Conservation (phyloP, 768 basidiomycete genomes). For the Cytidiella melzeri region DNA sequence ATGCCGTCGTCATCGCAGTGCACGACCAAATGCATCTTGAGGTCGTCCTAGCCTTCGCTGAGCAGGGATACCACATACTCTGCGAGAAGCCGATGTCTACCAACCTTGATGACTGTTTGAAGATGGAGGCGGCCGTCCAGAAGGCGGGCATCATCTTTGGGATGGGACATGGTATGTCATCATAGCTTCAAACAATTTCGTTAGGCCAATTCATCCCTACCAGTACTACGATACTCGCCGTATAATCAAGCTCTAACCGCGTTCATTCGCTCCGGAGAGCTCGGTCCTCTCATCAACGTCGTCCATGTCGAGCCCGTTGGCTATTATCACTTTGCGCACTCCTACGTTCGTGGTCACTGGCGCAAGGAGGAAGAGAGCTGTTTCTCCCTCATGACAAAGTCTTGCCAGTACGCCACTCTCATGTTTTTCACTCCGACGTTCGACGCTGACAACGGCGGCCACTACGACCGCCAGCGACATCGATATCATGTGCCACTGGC, state of each 20-base stretch:
- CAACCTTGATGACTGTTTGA: slow-evolving; percentile 60
- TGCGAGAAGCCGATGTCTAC: slow-evolving; percentile 95
- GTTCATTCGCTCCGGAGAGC: slow-evolving; percentile 58
- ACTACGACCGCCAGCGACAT: slow-evolving; percentile 55
- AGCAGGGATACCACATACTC: slow-evolving; percentile 81
- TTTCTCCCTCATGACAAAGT: slow-evolving; percentile 85
- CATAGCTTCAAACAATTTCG: not conserved
- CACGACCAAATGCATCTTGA: slow-evolving; percentile 78
- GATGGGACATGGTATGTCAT: slow-evolving; percentile 69
- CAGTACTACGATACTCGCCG: slow-evolving; percentile 85
- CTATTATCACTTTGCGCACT: slow-evolving; percentile 86
- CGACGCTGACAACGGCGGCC: no score
- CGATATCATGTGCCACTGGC: slow-evolving; percentile 76
- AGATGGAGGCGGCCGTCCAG: slow-evolving; percentile 68
- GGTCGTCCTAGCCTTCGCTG: slow-evolving; percentile 67
- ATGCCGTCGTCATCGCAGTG: slow-evolving; percentile 76
- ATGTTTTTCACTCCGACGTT: slow-evolving; percentile 2
- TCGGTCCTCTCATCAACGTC: slow-evolving; percentile 77
- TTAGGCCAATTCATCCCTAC: not conserved
- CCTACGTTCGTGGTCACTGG: slow-evolving; percentile 85
- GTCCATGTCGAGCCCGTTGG: slow-evolving; percentile 86
- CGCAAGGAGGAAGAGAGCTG: slow-evolving; percentile 57
- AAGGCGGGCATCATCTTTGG: slow-evolving; percentile 73
- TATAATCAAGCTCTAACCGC: slow-evolving; percentile 68
- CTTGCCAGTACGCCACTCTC: slow-evolving; percentile 65